Evolutionary conservation across 2,329 filamentous ascomycete genomes (phyloP).

Genomic region (Calonectria fujianensis): DNA sequence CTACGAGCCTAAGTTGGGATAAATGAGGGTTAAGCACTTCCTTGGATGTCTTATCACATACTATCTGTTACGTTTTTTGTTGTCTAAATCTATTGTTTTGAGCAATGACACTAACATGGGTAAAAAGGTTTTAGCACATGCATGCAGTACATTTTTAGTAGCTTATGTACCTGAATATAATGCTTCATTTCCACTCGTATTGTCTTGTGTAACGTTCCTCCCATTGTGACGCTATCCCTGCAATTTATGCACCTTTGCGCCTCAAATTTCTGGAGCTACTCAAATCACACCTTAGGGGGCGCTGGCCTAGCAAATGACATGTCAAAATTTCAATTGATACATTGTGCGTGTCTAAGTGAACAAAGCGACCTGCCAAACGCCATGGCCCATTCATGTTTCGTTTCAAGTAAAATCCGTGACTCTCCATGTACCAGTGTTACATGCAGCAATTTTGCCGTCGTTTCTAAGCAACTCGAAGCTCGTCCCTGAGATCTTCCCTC

Average conservation of each 20-base stretch:
- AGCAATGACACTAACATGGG: slow-evolving; percentile 50
- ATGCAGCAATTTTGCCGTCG: not conserved
- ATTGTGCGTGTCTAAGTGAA: slow-evolving; percentile 17
- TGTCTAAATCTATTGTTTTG: slow-evolving; percentile 31
- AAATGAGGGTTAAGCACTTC: slow-evolving; percentile 82
- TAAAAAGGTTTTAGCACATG: not conserved
- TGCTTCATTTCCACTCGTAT: not conserved
- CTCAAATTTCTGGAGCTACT: not conserved
- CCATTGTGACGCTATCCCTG: slow-evolving; percentile 15
- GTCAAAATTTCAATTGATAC: slow-evolving; percentile 12
- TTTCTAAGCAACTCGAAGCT: slow-evolving; percentile 62
- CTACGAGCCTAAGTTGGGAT: slow-evolving; percentile 79
- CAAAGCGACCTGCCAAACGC: not conserved
- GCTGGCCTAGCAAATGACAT: not conserved
- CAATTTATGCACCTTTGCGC: slow-evolving; percentile 11
- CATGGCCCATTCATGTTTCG: slow-evolving; percentile 12
- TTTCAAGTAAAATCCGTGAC: slow-evolving; percentile 2
- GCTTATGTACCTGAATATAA: slow-evolving; percentile 18
- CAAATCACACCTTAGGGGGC: not conserved
- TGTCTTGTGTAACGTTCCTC: slow-evolving; percentile 11
- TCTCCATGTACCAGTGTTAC: not conserved
- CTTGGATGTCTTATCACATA: slow-evolving; percentile 83
- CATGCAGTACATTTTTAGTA: slow-evolving; percentile 16
- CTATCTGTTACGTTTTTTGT: slow-evolving; percentile 38
- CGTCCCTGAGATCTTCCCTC: slow-evolving; percentile 65